Conservation (phyloP, 768 basidiomycete species). For the Psilocybe subaeruginosa region DNA sequence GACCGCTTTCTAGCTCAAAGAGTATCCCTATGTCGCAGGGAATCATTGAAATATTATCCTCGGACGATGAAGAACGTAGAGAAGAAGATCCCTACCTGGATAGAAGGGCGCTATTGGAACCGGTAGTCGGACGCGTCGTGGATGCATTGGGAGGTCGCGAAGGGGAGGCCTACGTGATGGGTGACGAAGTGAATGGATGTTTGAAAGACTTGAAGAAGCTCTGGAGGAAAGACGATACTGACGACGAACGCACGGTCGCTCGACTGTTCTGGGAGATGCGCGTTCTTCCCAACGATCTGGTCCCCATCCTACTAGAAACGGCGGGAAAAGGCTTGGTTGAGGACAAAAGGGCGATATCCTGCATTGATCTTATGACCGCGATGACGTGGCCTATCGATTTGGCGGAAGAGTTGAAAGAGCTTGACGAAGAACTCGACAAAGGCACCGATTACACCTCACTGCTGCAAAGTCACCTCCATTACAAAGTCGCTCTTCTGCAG, state of each 20-base stretch:
- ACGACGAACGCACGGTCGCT: constrained; percentile 95
- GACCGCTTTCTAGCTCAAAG: background rate
- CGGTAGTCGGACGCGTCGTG: constrained; percentile 74
- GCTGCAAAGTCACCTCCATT: constrained; percentile 77
- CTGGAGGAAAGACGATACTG: constrained; percentile 96
- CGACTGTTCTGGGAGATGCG: constrained; percentile 91
- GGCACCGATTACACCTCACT: constrained; percentile 91
- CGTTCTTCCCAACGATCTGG: constrained; percentile 82
- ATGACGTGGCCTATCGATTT: constrained; percentile 99
- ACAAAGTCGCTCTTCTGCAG: constrained; percentile 81
- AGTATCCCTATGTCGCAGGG: constrained; percentile 19
- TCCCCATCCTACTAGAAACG: constrained; percentile 83
- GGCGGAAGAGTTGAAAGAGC: constrained; percentile 91
- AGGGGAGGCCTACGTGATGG: constrained; percentile 67
- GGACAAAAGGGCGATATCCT: constrained; percentile 81
- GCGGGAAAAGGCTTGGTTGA: constrained; percentile 79
- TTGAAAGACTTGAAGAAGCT: constrained; percentile 93
- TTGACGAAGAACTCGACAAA: constrained; percentile 80
- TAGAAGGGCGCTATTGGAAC: constrained; percentile 60
- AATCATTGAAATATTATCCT: constrained; percentile 38
- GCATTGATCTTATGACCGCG: constrained; percentile 89
- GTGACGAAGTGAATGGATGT: constrained; percentile 83
- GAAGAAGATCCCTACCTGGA: constrained; percentile 32
- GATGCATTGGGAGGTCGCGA: constrained; percentile 83
- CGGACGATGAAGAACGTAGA: constrained; percentile 31